These are phyloP conservation scores for Chytriomyces sp. DNA, from an alignment of 192 early-diverging fungal genomes.

Conservation along the genomic window DNA sequence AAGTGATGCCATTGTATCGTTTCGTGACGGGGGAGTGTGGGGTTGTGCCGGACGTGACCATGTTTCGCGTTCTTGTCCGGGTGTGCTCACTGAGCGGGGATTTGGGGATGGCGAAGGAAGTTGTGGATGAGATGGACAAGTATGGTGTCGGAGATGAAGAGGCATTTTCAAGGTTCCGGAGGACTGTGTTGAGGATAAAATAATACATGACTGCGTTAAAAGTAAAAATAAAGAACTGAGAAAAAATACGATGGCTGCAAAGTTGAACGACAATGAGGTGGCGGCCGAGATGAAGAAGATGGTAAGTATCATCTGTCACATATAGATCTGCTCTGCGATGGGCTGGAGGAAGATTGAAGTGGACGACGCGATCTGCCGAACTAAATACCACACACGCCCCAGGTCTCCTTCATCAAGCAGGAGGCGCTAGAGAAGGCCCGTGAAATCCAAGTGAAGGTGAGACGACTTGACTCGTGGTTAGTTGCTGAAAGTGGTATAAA, in stretches of 20 bases:
- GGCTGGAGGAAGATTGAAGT: background rate
- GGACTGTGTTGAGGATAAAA: background rate
- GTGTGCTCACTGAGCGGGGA: background rate
- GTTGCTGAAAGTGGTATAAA: background rate
- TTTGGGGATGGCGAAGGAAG: background rate
- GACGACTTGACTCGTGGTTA: background rate
- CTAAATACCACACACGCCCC: background rate
- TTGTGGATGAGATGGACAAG: background rate
- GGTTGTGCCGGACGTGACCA: background rate
- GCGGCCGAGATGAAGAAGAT: conserved; percentile 98
- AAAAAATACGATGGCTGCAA: conserved; percentile 44
- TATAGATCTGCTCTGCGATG: too few species aligned
- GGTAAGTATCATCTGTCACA: conserved; percentile 55
- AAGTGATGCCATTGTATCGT: background rate
- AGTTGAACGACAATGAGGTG: conserved; percentile 94
- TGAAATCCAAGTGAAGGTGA: conserved; percentile 96
- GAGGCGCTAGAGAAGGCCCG: conserved; percentile 98
- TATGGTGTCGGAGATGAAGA: conserved; percentile 1
- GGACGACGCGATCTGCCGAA: background rate
- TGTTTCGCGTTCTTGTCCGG: background rate
- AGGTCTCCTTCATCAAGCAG: conserved; percentile 98
- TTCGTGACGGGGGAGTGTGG: background rate
- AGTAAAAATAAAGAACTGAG: background rate
- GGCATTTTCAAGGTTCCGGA: background rate
- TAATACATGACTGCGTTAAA: background rate